Base-by-base conservation (phyloP, 805 yeast species). In the Barnettozyma californica region DNA sequence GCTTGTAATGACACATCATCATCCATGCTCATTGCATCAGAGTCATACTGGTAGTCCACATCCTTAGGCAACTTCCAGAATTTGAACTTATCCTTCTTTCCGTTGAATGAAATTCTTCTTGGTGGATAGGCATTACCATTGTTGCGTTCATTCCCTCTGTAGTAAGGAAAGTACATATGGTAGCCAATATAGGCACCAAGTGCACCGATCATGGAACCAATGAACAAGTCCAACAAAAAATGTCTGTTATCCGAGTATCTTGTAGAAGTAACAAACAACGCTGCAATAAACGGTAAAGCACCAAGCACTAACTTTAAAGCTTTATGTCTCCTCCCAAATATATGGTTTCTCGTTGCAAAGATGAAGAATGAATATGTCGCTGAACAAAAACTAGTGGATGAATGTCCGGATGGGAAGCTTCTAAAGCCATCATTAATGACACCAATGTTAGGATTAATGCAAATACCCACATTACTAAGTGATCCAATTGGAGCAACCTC, bases 381-480 rank as follows among this genome's bases (percentile, higher is more conserved):
- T 1, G 81, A 73, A 1, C 81, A 68, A 55, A 78, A 78, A 20
- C 77, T 65, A 6, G 77, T 67, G 9, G 80, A 67, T 0, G 83
- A 69, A 57, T 79, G 84, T 1, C 82, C 84, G 43, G 80, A 76
- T 2, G 84, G 84, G 43, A 81, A 77, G 25, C 80, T 74, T 53
- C 81, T 68, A 57, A 77, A 75, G 1, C 83, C 84, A 56, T 78
- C 82, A 56, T 63, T 58, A 18, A 79, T 58, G 3, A 67, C 48
- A 14, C 51, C 55, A 4, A 58, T 20, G 44, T 74, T 57, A 1
- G 60, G 57, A 23, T 74, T 68, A 1, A 76, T 66, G 57, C 84
- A 80, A 1, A 75, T 71, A 11, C 68, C 73, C 23, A 78, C 77
- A 43, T 64, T 68, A 16, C 73, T 74, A 52, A 78, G 53, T 0